phyloP scores from a whole-genome alignment of 2,329 filamentous ascomycete genomes.

The Cercospora citrullina region DNA sequence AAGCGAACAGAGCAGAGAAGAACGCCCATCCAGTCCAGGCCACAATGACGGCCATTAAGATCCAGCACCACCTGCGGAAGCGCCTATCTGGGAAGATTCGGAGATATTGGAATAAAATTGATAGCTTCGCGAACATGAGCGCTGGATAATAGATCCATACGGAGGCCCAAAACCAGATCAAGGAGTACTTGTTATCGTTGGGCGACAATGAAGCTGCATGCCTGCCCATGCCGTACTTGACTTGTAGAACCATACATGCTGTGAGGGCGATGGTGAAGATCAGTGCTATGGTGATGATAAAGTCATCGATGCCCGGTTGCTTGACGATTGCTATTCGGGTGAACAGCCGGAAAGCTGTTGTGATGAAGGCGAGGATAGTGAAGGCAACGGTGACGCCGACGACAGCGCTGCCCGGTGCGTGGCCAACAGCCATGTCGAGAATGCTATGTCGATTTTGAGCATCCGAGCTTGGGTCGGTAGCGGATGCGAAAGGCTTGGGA shows the following conservation, averaged over 20 bases:
- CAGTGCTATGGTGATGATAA: slow-evolving; percentile 26
- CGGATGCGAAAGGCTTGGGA: not conserved
- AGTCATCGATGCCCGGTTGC: slow-evolving; percentile 31
- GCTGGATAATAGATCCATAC: slow-evolving; percentile 33
- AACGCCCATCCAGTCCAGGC: slow-evolving; percentile 36
- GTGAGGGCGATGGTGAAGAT: slow-evolving; percentile 25
- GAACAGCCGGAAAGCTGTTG: slow-evolving; percentile 26
- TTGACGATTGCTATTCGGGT: slow-evolving; percentile 30
- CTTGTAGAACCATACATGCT: slow-evolving; percentile 29
- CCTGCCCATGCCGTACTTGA: slow-evolving; percentile 35
- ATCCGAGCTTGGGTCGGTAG: not conserved
- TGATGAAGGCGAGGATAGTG: slow-evolving; percentile 29
- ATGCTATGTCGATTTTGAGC: not conserved
- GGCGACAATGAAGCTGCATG: slow-evolving; percentile 24
- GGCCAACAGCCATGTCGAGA: slow-evolving; percentile 23
- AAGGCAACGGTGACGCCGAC: slow-evolving; percentile 31
- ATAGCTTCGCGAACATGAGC: slow-evolving; percentile 37
- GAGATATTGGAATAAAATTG: slow-evolving; percentile 40
- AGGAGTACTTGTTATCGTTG: slow-evolving; percentile 23
- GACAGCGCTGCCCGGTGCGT: slow-evolving; percentile 32
- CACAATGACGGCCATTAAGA: slow-evolving; percentile 32
- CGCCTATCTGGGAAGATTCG: slow-evolving; percentile 37
- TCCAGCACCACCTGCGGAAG: slow-evolving; percentile 33
- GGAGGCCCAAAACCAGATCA: slow-evolving; percentile 32
- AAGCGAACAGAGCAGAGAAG: slow-evolving; percentile 36